Evolutionary conservation across 768 basidiomycete genomes (phyloP).

Genomic region (Gelatoporia subvermispora): DNA sequence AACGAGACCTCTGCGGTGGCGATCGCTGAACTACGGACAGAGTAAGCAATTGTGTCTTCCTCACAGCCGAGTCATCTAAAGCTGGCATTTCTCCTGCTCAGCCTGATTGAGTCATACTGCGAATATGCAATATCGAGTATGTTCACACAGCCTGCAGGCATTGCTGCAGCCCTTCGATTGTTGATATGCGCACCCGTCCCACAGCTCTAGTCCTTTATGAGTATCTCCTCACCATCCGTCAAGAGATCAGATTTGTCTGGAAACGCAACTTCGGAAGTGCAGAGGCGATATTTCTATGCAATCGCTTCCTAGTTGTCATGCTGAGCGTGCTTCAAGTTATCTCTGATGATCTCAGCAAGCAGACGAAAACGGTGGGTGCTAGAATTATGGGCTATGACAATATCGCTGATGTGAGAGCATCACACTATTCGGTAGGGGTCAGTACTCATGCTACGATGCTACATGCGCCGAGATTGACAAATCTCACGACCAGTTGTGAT

Average conservation of each 20-base stretch:
- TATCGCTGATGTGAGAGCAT: not conserved
- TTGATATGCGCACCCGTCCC: no score
- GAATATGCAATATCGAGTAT: no score
- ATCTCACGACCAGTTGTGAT: not conserved
- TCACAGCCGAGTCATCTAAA: no score
- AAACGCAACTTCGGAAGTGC: not conserved
- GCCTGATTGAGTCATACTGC: no score
- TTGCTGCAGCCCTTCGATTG: no score
- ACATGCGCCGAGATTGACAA: not conserved
- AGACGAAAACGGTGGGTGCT: not conserved
- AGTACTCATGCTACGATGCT: no score
- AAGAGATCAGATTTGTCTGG: not conserved
- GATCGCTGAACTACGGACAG: no score
- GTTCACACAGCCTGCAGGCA: no score
- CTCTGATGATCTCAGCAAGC: not conserved
- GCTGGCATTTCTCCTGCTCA: no score
- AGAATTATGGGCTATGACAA: not conserved
- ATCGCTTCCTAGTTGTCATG: not conserved
- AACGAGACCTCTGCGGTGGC: no score
- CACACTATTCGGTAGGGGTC: not conserved
- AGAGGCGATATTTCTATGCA: not conserved
- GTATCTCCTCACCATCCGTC: not conserved
- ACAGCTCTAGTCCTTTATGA: not conserved
- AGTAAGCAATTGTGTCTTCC: no score
- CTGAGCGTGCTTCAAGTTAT: not conserved